Conservation (phyloP, 2,329 filamentous ascomycete genomes). For the Microthyrium microscopicum region DNA sequence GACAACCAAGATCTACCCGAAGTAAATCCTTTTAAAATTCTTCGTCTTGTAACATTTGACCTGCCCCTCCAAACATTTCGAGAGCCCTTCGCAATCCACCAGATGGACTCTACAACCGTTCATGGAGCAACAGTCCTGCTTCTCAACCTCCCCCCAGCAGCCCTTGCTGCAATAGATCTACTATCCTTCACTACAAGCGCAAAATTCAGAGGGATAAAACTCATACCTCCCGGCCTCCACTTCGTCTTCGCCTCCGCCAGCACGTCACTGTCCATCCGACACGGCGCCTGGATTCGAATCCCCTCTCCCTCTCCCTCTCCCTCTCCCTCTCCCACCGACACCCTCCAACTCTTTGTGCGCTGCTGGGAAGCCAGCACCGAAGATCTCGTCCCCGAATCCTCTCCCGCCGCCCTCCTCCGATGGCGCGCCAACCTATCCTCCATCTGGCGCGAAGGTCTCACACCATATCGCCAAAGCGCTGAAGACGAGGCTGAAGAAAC, state of each 20-base stretch:
- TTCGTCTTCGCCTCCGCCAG: conserved; percentile 45
- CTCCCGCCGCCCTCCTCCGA: conserved; percentile 26
- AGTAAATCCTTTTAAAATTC: too few relatives aligned
- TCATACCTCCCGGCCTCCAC: conserved; percentile 40
- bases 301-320: conserved; percentile 9
- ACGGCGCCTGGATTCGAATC: conserved; percentile 44
- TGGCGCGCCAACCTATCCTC: conserved; percentile 39
- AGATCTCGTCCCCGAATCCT: conserved; percentile 26
- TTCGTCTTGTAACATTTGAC: too few relatives aligned
- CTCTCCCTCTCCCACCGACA: conserved; percentile 12
- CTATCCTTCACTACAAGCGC: conserved; percentile 46
- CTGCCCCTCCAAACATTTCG: too few relatives aligned
- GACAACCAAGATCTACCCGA: too few relatives aligned
- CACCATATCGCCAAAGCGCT: conserved; percentile 29
- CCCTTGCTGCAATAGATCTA: conserved; percentile 37
- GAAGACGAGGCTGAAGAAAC: conserved; percentile 15
- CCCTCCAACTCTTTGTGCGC: conserved; percentile 37
- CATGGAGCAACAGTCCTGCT: too few relatives aligned
- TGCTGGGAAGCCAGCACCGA: conserved; percentile 36
- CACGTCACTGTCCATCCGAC: conserved; percentile 40
- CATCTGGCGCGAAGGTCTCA: conserved; percentile 37
- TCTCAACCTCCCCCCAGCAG: conserved; percentile 27
- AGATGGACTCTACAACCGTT: too few relatives aligned
- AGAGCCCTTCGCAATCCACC: too few relatives aligned
- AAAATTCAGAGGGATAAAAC: conserved; percentile 43